Evolutionary conservation across 352 stramenopile species (phyloP).

Genomic region (Globisporangium rhizosaccharum): DNA sequence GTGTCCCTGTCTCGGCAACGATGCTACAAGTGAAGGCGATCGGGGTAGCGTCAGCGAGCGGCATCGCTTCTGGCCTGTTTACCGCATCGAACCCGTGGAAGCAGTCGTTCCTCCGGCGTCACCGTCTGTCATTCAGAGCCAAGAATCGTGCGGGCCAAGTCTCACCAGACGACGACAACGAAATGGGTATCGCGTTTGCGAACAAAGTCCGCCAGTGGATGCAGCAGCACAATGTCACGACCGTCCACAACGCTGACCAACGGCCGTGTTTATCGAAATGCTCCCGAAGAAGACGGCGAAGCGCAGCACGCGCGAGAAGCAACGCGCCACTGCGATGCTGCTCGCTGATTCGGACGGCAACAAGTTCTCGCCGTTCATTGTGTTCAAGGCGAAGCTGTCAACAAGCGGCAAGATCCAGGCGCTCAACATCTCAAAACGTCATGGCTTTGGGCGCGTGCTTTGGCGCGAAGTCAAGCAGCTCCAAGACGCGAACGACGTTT

Average conservation of each 20-base stretch:
- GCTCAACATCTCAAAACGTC: not conserved
- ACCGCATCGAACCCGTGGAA: slow-evolving; percentile 5
- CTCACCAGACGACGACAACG: slow-evolving; percentile 3
- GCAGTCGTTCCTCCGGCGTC: slow-evolving; percentile 12
- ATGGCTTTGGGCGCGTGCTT: slow-evolving; percentile 19
- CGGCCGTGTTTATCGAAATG: slow-evolving; percentile 26
- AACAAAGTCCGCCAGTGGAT: slow-evolving; percentile 7
- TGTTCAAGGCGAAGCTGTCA: not conserved
- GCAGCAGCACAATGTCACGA: slow-evolving; percentile 7
- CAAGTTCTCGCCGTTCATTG: not conserved
- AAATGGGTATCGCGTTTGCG: not conserved
- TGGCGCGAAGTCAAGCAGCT: slow-evolving; percentile 16
- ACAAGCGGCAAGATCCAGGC: not conserved
- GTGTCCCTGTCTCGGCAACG: slow-evolving; percentile 17
- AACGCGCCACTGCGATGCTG: not conserved
- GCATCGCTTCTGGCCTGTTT: slow-evolving; percentile 2
- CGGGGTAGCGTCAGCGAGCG: slow-evolving; percentile 6
- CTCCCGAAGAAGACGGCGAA: slow-evolving; percentile 17
- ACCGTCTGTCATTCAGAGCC: slow-evolving; percentile 13
- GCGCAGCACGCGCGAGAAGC: not conserved
- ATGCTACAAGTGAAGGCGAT: slow-evolving; percentile 20
- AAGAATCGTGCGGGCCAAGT: slow-evolving; percentile 13
- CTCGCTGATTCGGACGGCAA: not conserved
- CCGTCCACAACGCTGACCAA: slow-evolving; percentile 27
- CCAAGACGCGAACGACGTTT: slow-evolving; percentile 3